Evolutionary conservation across 164 flowering plant genomes (phyloP).

Genomic region (Macadamia tetraphylla): DNA sequence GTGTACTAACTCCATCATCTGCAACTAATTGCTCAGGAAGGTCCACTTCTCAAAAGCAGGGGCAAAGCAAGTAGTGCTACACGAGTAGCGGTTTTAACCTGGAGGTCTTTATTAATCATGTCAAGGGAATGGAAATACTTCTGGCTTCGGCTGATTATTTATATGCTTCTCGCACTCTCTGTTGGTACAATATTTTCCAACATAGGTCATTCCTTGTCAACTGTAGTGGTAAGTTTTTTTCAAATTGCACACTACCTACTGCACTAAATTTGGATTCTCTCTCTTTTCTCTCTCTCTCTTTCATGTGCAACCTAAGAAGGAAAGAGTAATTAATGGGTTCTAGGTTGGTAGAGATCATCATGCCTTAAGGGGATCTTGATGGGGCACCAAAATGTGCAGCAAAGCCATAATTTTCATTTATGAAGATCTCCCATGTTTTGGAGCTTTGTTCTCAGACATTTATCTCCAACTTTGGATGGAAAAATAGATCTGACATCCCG

Average conservation of each 20-base stretch:
- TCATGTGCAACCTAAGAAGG: too few species aligned
- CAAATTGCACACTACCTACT: background rate
- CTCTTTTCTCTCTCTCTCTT: background rate
- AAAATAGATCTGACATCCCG: too few species aligned
- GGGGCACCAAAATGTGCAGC: too few species aligned
- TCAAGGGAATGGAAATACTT: conserved; percentile 98
- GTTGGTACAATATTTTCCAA: conserved; percentile 85
- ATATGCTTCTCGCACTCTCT: conserved; percentile 68
- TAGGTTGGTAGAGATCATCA: too few species aligned
- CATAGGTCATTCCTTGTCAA: conserved; percentile 85
- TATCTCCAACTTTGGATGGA: too few species aligned
- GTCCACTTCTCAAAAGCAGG: conserved; percentile 79
- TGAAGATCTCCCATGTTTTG: too few species aligned
- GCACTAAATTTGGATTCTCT: background rate
- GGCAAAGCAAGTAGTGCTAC: conserved; percentile 69
- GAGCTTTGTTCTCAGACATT: too few species aligned
- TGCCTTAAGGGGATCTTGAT: too few species aligned
- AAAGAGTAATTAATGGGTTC: too few species aligned
- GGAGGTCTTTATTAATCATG: conserved; percentile 93
- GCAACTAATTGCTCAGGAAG: conserved; percentile 52
- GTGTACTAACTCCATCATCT: background rate
- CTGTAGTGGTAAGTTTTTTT: conserved; percentile 71
- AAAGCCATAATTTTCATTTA: too few species aligned
- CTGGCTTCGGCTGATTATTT: conserved; percentile 87
- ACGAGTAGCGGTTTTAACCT: conserved; percentile 76